Evolutionary conservation across 495 filamentous ascomycete species (phyloP).

Genomic region (Penicillium samsonianum): DNA sequence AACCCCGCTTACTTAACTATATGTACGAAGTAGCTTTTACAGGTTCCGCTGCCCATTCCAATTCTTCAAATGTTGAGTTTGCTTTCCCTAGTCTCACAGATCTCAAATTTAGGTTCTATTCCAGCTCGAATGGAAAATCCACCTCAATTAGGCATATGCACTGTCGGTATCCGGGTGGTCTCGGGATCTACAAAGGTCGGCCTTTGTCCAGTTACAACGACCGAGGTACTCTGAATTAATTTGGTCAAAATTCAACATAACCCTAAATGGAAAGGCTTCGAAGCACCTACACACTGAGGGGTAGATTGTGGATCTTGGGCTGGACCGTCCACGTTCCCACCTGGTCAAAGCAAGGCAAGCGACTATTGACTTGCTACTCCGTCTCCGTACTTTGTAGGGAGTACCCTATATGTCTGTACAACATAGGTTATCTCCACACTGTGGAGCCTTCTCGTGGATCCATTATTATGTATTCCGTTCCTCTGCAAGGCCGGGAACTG

Average conservation of each 20-base stretch:
- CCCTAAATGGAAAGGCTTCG: neutral
- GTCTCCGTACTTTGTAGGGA: neutral
- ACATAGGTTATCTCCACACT: slow-evolving; percentile 12
- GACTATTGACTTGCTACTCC: slow-evolving; percentile 1
- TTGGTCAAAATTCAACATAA: neutral
- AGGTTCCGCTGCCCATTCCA: neutral
- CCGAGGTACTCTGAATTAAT: slow-evolving; percentile 13
- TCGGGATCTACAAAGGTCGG: neutral
- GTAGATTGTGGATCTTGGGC: slow-evolving; percentile 15
- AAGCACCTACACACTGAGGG: slow-evolving; percentile 8
- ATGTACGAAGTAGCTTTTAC: neutral
- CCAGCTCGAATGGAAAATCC: neutral
- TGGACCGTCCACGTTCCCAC: slow-evolving; percentile 13
- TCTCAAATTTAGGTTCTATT: neutral
- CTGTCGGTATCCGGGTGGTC: neutral
- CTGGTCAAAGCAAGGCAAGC: slow-evolving; percentile 7
- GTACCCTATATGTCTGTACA: slow-evolving; percentile 3
- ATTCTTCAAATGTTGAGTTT: neutral
- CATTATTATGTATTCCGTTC: neutral
- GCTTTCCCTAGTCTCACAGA: neutral
- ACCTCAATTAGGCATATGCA: neutral
- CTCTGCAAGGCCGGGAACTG: slow-evolving; percentile 9
- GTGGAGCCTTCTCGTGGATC: slow-evolving; percentile 4
- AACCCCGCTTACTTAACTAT: neutral
- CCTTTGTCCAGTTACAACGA: neutral